phyloP scores from a whole-genome alignment of 768 basidiomycete genomes.

The Gymnopilus junonius region DNA sequence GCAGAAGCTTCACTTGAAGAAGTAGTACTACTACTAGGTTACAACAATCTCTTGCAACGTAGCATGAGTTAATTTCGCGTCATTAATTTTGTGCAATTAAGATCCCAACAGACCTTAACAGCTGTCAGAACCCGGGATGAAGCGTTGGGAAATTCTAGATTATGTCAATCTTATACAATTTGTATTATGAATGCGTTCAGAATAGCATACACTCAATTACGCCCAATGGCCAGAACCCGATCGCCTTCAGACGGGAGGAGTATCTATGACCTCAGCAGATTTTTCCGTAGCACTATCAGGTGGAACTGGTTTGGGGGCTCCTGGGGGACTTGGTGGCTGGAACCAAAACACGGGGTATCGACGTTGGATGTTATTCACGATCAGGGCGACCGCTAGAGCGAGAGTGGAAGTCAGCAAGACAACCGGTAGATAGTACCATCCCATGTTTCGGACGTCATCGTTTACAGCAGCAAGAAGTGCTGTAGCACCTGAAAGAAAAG shows the following conservation, averaged over 20 bases:
- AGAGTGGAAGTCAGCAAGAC: constrained; percentile 52
- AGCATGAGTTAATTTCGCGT: too few species aligned
- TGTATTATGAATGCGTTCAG: too few species aligned
- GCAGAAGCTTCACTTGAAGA: too few species aligned
- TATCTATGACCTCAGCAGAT: neutral
- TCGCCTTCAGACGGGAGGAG: neutral
- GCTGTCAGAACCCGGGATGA: too few species aligned
- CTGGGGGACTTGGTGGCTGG: constrained; percentile 19
- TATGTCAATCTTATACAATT: too few species aligned
- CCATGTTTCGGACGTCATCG: constrained; percentile 43
- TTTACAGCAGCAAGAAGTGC: constrained; percentile 53
- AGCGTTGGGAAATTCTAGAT: too few species aligned
- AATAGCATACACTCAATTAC: neutral
- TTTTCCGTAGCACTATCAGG: neutral
- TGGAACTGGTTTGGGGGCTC: neutral
- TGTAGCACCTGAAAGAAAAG: constrained; percentile 45
- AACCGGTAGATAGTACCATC: constrained; percentile 59
- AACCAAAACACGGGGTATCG: constrained; percentile 57
- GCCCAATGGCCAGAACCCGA: too few species aligned
- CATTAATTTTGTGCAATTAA: too few species aligned
- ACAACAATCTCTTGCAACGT: too few species aligned
- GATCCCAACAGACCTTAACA: too few species aligned
- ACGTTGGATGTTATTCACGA: constrained; percentile 57
- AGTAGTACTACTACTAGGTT: too few species aligned
- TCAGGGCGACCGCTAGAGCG: constrained; percentile 47